Conservation (phyloP, 805 yeast species). For the Lipomyces spencermartinsiae region DNA sequence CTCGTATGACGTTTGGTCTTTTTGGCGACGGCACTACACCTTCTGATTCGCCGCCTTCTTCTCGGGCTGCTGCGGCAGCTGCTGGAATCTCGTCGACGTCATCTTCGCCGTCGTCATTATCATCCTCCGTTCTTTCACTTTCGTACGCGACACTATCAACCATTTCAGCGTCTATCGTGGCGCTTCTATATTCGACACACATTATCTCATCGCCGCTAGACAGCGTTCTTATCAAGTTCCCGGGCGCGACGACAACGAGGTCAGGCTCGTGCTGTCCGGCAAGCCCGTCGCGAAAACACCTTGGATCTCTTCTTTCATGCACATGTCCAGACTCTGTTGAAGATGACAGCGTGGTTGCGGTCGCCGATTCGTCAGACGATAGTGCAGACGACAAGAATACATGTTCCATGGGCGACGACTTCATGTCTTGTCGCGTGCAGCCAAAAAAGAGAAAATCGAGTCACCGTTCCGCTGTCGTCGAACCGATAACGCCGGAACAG, state of each 20-base stretch:
- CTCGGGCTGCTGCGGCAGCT: slow-evolving; percentile 20
- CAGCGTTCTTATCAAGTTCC: neutral
- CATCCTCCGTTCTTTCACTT: slow-evolving; percentile 4
- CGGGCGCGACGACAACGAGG: neutral
- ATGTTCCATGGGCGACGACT: slow-evolving; percentile 36
- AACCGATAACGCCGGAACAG: slow-evolving; percentile 12
- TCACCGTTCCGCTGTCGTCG: neutral
- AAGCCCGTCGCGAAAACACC: slow-evolving; percentile 4
- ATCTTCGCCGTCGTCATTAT: slow-evolving; percentile 8
- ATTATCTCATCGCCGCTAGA: neutral
- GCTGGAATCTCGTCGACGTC: slow-evolving; percentile 25
- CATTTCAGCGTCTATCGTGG: neutral
- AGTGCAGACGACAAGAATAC: neutral
- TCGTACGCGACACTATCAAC: slow-evolving; percentile 13
- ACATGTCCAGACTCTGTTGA: slow-evolving; percentile 10
- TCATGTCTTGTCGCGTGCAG: slow-evolving; percentile 32
- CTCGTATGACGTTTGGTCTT: slow-evolving; percentile 6
- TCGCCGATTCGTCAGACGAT: neutral
- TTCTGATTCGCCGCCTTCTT: neutral
- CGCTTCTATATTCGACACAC: slow-evolving; percentile 6
- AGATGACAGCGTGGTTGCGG: neutral
- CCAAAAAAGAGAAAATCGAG: neutral
- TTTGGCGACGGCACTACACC: slow-evolving; percentile 10
- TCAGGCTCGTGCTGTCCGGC: slow-evolving; percentile 15
- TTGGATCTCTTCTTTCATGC: neutral